A percentile compares a stretch with the other conserved stretches of the same genome.
Evolutionary conservation across 225 moss, liverwort and hornwort genomes (phyloP).

Genomic region (Pseudoscleropodium purum): DNA sequence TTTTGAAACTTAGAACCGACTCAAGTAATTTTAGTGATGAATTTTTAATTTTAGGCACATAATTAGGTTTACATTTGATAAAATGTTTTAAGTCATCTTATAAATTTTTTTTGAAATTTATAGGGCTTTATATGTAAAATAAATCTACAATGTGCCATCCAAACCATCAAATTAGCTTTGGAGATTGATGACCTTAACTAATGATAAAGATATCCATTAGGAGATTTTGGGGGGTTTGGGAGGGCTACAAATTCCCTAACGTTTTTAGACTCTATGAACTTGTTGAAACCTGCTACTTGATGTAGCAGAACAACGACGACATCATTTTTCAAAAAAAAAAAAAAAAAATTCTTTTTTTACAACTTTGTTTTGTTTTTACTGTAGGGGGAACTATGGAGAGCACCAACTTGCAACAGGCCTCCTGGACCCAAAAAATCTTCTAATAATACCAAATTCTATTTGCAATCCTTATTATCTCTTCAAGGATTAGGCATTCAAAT

Average conservation of each 20-base stretch:
- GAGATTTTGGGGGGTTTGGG: no score
- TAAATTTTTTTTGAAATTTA: background rate
- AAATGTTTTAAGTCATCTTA: background rate
- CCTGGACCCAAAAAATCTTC: no score
- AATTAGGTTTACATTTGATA: background rate
- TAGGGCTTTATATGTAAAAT: background rate
- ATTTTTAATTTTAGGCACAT: background rate
- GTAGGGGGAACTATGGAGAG: no score
- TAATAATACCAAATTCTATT: background rate
- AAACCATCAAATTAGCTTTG: background rate
- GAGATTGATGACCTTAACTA: background rate
- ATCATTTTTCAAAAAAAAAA: no score
- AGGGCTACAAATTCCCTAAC: no score
- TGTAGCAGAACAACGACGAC: no score
- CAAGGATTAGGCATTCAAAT: background rate
- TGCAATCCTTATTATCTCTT: background rate
- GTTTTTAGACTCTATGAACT: no score
- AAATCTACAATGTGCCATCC: no score
- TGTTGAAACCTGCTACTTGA: no score
- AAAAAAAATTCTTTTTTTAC: no score
- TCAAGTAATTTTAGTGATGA: fast-evolving
- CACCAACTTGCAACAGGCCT: no score
- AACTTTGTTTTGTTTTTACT: no score
- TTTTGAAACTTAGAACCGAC: background rate
- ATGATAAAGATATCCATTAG: background rate